These are phyloP conservation scores for Mucor velutinosus DNA, from an alignment of 371 early-diverging fungal genomes.

Conservation along the genomic window DNA sequence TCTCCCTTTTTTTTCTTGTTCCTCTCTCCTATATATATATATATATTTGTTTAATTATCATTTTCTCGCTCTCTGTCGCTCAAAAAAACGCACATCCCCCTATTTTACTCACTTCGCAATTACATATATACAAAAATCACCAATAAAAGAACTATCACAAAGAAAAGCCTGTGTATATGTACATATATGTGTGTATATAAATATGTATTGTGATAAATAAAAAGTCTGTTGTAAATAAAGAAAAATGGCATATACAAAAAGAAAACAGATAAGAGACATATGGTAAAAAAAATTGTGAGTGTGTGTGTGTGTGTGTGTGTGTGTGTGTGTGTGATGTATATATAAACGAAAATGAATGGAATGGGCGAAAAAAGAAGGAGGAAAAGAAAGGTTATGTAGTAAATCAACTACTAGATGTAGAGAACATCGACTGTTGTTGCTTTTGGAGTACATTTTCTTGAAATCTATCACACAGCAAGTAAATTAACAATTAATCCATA, in stretches of 20 bases:
- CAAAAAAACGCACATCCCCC: neutral
- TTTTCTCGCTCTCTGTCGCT: slow-evolving; percentile 2
- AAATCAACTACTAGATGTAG: slow-evolving; percentile 9
- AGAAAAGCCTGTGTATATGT: neutral
- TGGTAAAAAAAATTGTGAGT: neutral
- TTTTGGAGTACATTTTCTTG: slow-evolving; percentile 29
- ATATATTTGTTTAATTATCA: neutral
- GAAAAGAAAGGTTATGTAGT: neutral
- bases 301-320: slow-evolving; percentile 1
- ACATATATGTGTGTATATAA: neutral
- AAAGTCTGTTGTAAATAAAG: neutral
- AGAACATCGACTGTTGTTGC: slow-evolving; percentile 1
- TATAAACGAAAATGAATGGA: neutral
- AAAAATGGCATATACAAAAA: neutral
- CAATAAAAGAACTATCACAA: neutral
- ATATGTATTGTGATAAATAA: neutral
- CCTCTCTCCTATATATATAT: neutral
- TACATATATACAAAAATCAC: slow-evolving; percentile 6
- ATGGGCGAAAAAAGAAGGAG: neutral
- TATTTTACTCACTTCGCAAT: neutral
- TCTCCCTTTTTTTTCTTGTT: neutral
- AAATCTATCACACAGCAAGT: slow-evolving; percentile 13
- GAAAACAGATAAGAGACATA: neutral
- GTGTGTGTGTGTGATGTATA: slow-evolving; percentile 10
- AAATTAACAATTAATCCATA: slow-evolving; percentile 3